Conservation (phyloP, 1,284 basidiomycete species). For the Fomitopsis schrenkii region DNA sequence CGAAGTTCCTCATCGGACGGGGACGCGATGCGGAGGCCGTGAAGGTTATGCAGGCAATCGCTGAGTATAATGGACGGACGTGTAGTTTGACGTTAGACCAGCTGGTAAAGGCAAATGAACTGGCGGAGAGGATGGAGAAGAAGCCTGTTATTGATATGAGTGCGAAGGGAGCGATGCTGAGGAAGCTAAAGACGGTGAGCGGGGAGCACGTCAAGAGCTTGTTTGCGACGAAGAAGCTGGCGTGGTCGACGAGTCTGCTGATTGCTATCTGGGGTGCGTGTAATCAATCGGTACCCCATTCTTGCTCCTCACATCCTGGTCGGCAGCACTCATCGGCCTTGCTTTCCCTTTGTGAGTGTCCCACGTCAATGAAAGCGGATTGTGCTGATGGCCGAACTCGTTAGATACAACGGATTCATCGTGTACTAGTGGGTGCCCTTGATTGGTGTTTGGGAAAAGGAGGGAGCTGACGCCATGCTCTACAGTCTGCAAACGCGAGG, state of each 20-base stretch:
- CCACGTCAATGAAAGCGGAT: no score
- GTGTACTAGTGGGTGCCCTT: slow-evolving; percentile 48
- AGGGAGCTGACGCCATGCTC: not conserved
- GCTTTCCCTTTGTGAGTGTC: slow-evolving; percentile 61
- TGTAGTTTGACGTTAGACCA: slow-evolving; percentile 46
- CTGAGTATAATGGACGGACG: slow-evolving; percentile 58
- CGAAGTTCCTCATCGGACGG: slow-evolving; percentile 71
- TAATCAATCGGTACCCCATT: not conserved
- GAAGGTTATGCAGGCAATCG: slow-evolving; percentile 63
- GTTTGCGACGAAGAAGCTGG: slow-evolving; percentile 60
- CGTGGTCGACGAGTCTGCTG: slow-evolving; percentile 56
- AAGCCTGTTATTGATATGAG: slow-evolving; percentile 22
- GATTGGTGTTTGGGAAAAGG: not conserved
- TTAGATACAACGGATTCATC: slow-evolving; percentile 57
- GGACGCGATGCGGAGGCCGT: slow-evolving; percentile 72
- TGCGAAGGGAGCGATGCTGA: slow-evolving; percentile 32
- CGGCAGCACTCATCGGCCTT: slow-evolving; percentile 55
- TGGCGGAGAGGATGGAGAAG: slow-evolving; percentile 7
- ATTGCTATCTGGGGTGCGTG: slow-evolving; percentile 45
- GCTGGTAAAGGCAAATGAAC: slow-evolving; percentile 30
- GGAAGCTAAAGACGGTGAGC: slow-evolving; percentile 43
- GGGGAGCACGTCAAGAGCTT: slow-evolving; percentile 47
- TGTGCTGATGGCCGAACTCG: slow-evolving; percentile 3
- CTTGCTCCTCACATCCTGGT: not conserved
- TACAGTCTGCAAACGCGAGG: slow-evolving; percentile 55